Evolutionary conservation across 495 filamentous ascomycete genomes (phyloP), one percentile per base, ranked within the genome.

Genomic region (Penicillium paradoxum): DNA sequence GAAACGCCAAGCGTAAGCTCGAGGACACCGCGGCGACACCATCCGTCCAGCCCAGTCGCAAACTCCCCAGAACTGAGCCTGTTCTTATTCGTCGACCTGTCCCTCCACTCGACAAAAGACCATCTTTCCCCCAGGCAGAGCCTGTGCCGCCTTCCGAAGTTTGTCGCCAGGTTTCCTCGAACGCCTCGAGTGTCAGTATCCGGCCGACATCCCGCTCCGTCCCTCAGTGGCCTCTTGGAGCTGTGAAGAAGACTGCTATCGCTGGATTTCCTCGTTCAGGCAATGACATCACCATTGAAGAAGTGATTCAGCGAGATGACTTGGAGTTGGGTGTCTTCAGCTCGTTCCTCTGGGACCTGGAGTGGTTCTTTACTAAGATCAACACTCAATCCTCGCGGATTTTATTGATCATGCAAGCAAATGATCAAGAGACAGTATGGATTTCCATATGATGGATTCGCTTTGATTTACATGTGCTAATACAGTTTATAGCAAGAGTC

Each of bases 281-380:
- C 2, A 75, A 91, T 39, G 90, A 95, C 49, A 90, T 97, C 60
- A 95, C 84, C 57, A 83, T 98, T 36, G 90, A 96, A 63, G 93
- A 97, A 61, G 84, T 97, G 1, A 67, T 98, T 0, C 86, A 95
- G 63, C 81, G 79, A 36, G 64, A 77, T 5, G 78, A 85, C 32
- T 75, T 97, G 0, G 72, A 85, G 17, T 72, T 89, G 18, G 93
- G 90, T 0, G 79, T 97, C 1, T 69, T 98, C 3, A 93, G 90
- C 56, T 87, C 92, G 2, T 98, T 86, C 53, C 79, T 92, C 58
- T 91, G 89, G 85, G 88, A 97, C 58, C 77, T 83, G 15, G 76
- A 83, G 9, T 91, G 88, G 88, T 51, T 90, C 4, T 74, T 83
- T 10, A 63, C 61, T 0, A 90, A 90, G 59, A 52, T 89, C 7